Evolutionary conservation across 345 rosid genomes (phyloP), one percentile per base, ranked within the genome.

Genomic region (Turnera subulata): DNA sequence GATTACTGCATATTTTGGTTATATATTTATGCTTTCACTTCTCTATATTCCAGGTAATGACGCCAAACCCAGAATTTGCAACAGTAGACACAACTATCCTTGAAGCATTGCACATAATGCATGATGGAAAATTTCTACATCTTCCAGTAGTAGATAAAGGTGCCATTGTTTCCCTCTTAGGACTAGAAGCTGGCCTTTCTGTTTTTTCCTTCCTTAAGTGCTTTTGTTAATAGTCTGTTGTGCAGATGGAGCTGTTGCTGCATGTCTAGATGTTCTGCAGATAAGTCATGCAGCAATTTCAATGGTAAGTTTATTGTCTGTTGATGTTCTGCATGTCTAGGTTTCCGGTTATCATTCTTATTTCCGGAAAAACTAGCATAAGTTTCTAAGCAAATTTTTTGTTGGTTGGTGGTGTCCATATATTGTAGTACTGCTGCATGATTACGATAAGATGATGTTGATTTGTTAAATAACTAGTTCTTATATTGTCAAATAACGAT

Each of bases 211-310:
- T 1, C 19, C 2, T 45, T 45, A 10, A 1, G 24, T 38, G 5
- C 4, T 46, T 1, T 70, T 50, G 16, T 2, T 51, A 3, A 35
- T 33, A 48, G 35, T 35, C 14, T 43, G 20, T 29, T 64, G 13
- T 71, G 85, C 82, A 87, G 99, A 88, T 59, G 95, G 97, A 68
- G 72, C 78, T 13, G 67, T 76, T 65, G 86, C 76, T 53, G 93
- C 89, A 67, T 94, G 96, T 63, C 56, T 94, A 25, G 99, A 94
- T 67, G 99, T 94, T 43, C 72, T 88, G 63, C 95, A 94, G 74
- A 84, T 94, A 53, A 94, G 93, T 65, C 96, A 94, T 61, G 99
- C 97, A 0, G 99, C 99, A 46, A 94, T 94, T 66, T 90, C 97
- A 6, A 81, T 88, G 93, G 97, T 87, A 80, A 80, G 53, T 15